phyloP scores from a whole-genome alignment of 495 filamentous ascomycete genomes.

The Baudoinia panamericana region DNA sequence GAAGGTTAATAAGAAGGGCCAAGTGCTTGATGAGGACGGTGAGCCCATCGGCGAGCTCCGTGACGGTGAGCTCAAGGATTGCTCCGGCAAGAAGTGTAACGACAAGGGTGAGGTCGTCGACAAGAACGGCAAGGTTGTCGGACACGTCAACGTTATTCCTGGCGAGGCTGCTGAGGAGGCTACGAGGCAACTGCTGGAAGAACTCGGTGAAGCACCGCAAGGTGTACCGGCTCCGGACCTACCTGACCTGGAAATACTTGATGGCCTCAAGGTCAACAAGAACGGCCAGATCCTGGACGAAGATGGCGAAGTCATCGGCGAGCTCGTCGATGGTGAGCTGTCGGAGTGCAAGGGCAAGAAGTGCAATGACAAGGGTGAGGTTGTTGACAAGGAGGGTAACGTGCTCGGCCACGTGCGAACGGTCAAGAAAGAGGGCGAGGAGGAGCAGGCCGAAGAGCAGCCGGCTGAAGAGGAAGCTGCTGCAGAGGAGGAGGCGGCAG shows the following conservation, averaged over 20 bases:
- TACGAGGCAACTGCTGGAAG: conserved; percentile 35
- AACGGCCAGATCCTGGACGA: conserved; percentile 36
- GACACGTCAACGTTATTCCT: conserved; percentile 37
- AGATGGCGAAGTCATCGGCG: conserved; percentile 39
- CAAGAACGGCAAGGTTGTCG: conserved; percentile 38
- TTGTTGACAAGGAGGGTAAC: conserved; percentile 35
- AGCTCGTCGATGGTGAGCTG: conserved; percentile 38
- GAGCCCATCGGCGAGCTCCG: conserved; percentile 39
- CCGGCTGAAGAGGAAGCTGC: conserved; percentile 30
- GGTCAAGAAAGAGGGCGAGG: conserved; percentile 21
- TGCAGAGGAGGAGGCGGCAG: conserved; percentile 20
- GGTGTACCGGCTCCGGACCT: conserved; percentile 21
- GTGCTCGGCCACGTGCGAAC: conserved; percentile 30
- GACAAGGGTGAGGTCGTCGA: conserved; percentile 40
- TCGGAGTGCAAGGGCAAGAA: conserved; percentile 38
- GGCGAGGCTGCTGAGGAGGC: conserved; percentile 42
- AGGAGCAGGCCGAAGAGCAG: conserved; percentile 26
- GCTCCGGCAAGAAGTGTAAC: conserved; percentile 38
- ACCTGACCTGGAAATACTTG: conserved; percentile 31
- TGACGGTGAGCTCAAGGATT: conserved; percentile 36
- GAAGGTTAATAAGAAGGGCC: conserved; percentile 45
- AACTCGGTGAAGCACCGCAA: conserved; percentile 32
- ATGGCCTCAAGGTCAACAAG: conserved; percentile 36
- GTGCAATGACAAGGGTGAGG: conserved; percentile 39
- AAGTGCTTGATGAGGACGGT: conserved; percentile 41